Base-by-base conservation (phyloP, 208 protist species). In the Leishmania tropica region DNA sequence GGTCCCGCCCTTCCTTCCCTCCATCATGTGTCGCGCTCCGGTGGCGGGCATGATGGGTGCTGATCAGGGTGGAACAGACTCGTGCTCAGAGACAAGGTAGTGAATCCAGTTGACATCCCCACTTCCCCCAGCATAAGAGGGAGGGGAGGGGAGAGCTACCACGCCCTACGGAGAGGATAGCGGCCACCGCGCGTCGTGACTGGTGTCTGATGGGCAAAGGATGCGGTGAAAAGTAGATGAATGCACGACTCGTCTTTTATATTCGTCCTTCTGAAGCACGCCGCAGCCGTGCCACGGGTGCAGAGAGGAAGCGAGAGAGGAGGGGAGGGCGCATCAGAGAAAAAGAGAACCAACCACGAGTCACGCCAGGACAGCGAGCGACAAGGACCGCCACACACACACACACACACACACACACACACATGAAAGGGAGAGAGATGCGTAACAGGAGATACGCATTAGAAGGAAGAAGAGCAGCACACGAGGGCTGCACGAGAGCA, bases 401-500 rank as follows among this genome's bases (percentile, higher is more conserved):
- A 47, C 58, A 37, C 24, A 83, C 40, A 7, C 40, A 42, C 40
- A 7, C 3, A 7, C 40, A 45, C 42, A 45, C 37, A 37, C 0
- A 78, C 54, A 75, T 19, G 53, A 19, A 37, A 4, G n/a, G 15
- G n/a, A 54, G 45, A 47, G 45, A 15, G 10, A n/a, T 4, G 24
- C 37, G 67, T 28, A 35, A 17, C 3, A 51, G 45, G 53, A 80
- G 67, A 58, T 53, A 78, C 45, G 79, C 21, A 53, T 47, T 74
- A 54, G 51, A 19, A 54, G 51, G 37, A 83, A 19, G 51, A 24
- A 80, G 58, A 65, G 40, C 28, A 42, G 6, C 35, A 71, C 8
- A 31, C 5, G 67, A 65, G 51, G 15, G 67, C 76, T 42, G 56
- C 24, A 58, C 13, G 76, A 73, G 31, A 19, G 56, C 70, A 31